These are phyloP conservation scores for Elongisporangium anandrum DNA, from an alignment of 352 stramenopile species.

Conservation along the genomic window DNA sequence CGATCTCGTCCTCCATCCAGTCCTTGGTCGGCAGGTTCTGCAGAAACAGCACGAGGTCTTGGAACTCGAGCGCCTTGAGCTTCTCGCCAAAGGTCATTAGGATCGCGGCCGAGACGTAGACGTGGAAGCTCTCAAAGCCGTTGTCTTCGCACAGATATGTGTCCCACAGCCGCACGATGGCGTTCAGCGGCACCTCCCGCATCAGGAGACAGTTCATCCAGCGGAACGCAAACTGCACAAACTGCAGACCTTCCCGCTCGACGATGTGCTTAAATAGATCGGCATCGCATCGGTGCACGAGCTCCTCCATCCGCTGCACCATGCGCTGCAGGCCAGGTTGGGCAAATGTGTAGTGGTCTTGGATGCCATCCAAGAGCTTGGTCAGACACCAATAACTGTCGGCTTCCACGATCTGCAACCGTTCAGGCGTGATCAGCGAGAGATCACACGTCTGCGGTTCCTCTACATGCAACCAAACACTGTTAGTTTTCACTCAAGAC, in stretches of 20 bases:
- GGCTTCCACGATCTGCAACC: constrained; percentile 90
- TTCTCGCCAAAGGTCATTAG: constrained; percentile 96
- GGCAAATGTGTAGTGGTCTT: constrained; percentile 99
- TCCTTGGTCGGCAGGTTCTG: constrained; percentile 96
- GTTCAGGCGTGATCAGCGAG: constrained; percentile 50
- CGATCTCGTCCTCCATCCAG: constrained; percentile 97
- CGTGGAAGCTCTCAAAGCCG: constrained; percentile 99
- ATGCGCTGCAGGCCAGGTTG: constrained; percentile 98
- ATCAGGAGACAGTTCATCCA: constrained; percentile 99
- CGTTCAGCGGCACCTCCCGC: constrained; percentile 93
- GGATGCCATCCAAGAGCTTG: constrained; percentile 97
- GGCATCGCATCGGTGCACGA: constrained; percentile 95
- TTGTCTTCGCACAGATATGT: constrained; percentile 98
- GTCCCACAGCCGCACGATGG: constrained; percentile 98
- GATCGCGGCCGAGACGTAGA: constrained; percentile 99
- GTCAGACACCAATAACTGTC: constrained; percentile 99
- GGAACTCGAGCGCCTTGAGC: constrained; percentile 96
- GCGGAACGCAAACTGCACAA: constrained; percentile 99
- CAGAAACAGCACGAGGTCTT: constrained; percentile 96
- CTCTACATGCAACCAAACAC: constrained; percentile 24
- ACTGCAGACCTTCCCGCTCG: constrained; percentile 91
- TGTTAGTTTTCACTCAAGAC: background rate
- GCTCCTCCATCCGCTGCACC: constrained; percentile 96
- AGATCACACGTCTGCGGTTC: constrained; percentile 77
- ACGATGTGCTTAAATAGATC: constrained; percentile 95